Percentiles rank a stretch among this genome's conserved stretches.
phyloP scores from a whole-genome alignment of 2,329 filamentous ascomycete genomes.

The Trichoderma sp. region DNA sequence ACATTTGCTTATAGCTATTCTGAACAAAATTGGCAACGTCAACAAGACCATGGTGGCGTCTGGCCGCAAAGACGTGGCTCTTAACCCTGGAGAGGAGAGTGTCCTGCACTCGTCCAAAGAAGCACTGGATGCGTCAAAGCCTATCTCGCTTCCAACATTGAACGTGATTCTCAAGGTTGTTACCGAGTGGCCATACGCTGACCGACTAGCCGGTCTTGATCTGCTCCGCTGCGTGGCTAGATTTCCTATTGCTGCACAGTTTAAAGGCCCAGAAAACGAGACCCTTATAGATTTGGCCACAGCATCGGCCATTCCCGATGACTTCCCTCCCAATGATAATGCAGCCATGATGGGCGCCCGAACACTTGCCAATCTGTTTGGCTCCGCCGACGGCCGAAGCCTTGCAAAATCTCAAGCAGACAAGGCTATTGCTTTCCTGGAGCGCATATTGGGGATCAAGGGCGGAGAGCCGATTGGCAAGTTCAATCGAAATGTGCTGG shows the following conservation, averaged over 20 bases:
- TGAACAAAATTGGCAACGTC: conserved; percentile 74
- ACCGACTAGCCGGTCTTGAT: conserved; percentile 82
- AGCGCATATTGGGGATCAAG: conserved; percentile 58
- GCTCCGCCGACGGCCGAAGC: conserved; percentile 68
- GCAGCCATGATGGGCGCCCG: conserved; percentile 86
- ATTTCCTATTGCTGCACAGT: conserved; percentile 65
- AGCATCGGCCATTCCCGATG: conserved; percentile 45
- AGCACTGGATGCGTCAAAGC: conserved; percentile 61
- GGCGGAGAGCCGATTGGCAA: conserved; percentile 52
- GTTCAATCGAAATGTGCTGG: conserved; percentile 75
- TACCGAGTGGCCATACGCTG: conserved; percentile 76
- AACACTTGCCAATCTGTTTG: conserved; percentile 80
- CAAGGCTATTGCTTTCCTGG: conserved; percentile 62
- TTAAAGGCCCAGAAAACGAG: conserved; percentile 52
- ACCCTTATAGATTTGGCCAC: conserved; percentile 62
- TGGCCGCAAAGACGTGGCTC: conserved; percentile 70
- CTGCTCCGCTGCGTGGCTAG: conserved; percentile 80
- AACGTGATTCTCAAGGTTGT: conserved; percentile 70
- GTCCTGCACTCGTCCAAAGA: conserved; percentile 62
- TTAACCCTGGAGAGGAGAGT: conserved; percentile 72
- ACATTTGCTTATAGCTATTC: conserved; percentile 55
- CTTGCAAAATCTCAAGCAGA: conserved; percentile 62
- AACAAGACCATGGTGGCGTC: conserved; percentile 72
- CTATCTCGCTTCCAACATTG: conserved; percentile 54
- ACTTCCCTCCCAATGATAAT: conserved; percentile 68